Base-by-base conservation (phyloP, 768 basidiomycete genomes). In the Hericium alpestre region DNA sequence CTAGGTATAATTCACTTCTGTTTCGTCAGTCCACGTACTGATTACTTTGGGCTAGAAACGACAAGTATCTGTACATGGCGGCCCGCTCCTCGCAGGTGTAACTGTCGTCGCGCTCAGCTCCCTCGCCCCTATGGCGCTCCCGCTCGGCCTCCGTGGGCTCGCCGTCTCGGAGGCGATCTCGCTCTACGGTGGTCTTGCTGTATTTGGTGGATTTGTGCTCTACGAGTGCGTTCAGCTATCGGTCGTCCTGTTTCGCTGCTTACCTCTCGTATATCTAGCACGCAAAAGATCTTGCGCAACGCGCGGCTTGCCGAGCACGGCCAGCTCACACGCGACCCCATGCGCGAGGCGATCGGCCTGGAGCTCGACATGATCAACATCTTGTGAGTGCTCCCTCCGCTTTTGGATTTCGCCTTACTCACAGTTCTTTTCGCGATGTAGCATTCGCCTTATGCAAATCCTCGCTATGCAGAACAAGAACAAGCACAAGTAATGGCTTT, bases 341-440 rank as follows among this genome's bases (percentile, higher is more conserved):
- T 93, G 63, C 84, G 76, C 54, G 91, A 92, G 70, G 79, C 88
- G 6, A 81, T 92, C 55, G 76, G 81, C 47, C 75, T 93, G 53
- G 85, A 93, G 66, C 78, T 93, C 55, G 88, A 92, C 65, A 86
- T 92, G 80, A 81, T 94, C 66, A 93, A 93, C 70, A 91, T 93
- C 52, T 92, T 92, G 86, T 87, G 64, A 60, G 83, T 71, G 4
- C 50, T 10, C 2, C 47, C 39, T 5, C 41, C 2, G 37, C n/a
- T 46, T 54, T 11, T 53, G 55, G 4, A 22, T 4, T 6, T 20
- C 10, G 25, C 51, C 22, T 56, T 39, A 57, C 25, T 56, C 18
- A 47, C 43, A 65, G 22, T 71, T 23, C 53, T 56, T 49, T 10
- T 32, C 6, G 32, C 2, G 32, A 37, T 54, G 22, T 53, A 91